A percentile compares a stretch with the other conserved stretches of the same genome.
These are phyloP conservation scores for Cryptococcus sp. DNA, from an alignment of 1,284 basidiomycete genomes.

Conservation along the genomic window DNA sequence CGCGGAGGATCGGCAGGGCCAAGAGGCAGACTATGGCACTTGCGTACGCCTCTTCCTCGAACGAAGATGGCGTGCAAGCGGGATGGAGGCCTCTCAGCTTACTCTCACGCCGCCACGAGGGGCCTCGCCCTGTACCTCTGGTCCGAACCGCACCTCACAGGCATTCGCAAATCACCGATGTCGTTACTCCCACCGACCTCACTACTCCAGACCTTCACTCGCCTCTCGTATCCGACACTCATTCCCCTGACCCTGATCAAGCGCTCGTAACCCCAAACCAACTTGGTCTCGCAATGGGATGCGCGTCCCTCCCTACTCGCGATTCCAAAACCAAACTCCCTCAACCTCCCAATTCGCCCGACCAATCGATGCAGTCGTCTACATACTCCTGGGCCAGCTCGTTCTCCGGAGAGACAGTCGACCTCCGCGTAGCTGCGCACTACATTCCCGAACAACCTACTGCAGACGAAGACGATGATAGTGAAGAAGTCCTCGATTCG, in stretches of 20 bases:
- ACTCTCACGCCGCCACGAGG: slow-evolving; percentile 8
- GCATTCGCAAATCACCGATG: background rate
- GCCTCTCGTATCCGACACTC: slow-evolving; percentile 14
- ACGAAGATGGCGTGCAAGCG: background rate
- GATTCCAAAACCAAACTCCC: background rate
- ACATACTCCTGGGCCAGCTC: slow-evolving; percentile 41
- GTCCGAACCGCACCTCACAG: background rate
- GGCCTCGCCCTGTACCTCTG: background rate
- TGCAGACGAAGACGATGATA: slow-evolving; percentile 1
- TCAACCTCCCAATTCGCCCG: background rate
- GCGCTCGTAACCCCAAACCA: slow-evolving; percentile 18
- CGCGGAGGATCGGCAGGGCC: slow-evolving; percentile 20
- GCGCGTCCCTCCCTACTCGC: slow-evolving; percentile 4
- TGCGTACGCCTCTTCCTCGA: background rate
- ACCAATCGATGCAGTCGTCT: slow-evolving; percentile 23
- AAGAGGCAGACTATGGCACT: slow-evolving; percentile 22
- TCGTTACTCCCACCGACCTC: background rate
- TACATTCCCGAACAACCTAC: slow-evolving; percentile 24
- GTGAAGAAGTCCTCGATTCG: slow-evolving; percentile 18
- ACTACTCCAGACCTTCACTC: slow-evolving; percentile 18
- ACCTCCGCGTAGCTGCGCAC: slow-evolving; percentile 34
- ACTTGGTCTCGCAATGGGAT: slow-evolving; percentile 12
- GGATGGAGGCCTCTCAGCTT: slow-evolving; percentile 20
- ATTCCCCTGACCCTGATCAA: slow-evolving; percentile 12
- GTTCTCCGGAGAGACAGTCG: slow-evolving; percentile 40